Evolutionary conservation across 352 stramenopile genomes (phyloP), one percentile per base, ranked within the genome.

Genomic region (Globisporangium barbulae): DNA sequence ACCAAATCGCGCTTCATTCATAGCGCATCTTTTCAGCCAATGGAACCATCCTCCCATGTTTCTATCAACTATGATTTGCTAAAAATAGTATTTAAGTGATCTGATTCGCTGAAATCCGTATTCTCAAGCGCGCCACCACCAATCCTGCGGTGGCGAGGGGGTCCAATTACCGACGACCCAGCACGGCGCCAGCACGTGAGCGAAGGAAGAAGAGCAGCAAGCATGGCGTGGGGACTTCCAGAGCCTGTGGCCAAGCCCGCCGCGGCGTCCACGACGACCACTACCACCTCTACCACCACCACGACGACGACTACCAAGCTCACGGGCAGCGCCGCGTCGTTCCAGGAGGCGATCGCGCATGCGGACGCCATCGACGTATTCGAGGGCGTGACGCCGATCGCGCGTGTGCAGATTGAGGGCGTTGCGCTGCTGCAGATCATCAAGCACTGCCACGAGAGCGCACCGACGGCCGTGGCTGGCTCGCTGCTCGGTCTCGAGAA

Each of bases 381-480:
- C 58, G 83, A 91, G 45, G 71, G 71, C 62, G 81, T 94, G 45
- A 73, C 67, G 55, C 81, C 80, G 12, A 79, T 93, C 19, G 77
- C 85, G 31, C 71, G 58, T 45, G 83, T 96, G 25, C 75, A 90
- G 69, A 74, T 96, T 53, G 87, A 96, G 48, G 87, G 87, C 49
- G 83, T 94, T 17, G 87, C 85, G 53, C 74, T 98, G 67, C 74
- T 98, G 48, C 93, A 98, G 82, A 94, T 98, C 73, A 95, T 99
- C 73, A 99, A 99, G 81, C 97, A 99, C 73, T 99, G 97, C 78
- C 93, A 98, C 66, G 97, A 99, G 71, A 97, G 89, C 57, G 79
- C 98, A 41, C 96, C 96, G 0, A 74, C 85, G 30, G 91, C 97
- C 65, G 97, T 98, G 30, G 91, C 96, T 19, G 97, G 97, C 22